These are phyloP conservation scores for Diplocarpon rosae DNA, from an alignment of 2,329 filamentous ascomycete species.

Conservation along the genomic window DNA sequence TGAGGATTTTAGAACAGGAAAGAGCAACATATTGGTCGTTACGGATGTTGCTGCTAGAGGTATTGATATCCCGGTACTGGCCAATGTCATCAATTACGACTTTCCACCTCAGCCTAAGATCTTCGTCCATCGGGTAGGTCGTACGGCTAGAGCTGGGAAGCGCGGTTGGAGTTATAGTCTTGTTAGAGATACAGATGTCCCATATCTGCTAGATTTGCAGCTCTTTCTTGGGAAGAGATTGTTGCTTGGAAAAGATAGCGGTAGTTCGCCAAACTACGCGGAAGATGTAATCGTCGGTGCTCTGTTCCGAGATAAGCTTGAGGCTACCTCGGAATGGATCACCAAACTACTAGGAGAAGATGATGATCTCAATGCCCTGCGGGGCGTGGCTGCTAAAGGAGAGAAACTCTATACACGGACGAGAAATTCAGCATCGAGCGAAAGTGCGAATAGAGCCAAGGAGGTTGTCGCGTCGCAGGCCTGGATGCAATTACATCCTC, in stretches of 20 bases:
- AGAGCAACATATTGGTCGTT: constrained; percentile 84
- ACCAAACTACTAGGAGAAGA: constrained; percentile 67
- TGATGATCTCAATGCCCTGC: constrained; percentile 60
- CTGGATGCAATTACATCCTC: constrained; percentile 65
- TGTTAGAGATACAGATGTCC: constrained; percentile 75
- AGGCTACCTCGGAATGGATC: constrained; percentile 70
- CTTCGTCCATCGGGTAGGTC: constrained; percentile 90
- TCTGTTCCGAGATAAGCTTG: constrained; percentile 61
- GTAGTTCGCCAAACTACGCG: constrained; percentile 56
- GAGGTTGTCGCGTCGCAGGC: constrained; percentile 58
- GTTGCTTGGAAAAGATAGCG: constrained; percentile 57
- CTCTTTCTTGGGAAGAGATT: constrained; percentile 83
- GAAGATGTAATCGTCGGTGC: constrained; percentile 76
- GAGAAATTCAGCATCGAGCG: constrained; percentile 75
- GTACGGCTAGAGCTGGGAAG: constrained; percentile 87
- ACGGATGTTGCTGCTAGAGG: constrained; percentile 94
- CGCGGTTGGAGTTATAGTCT: constrained; percentile 94
- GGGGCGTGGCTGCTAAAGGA: constrained; percentile 69
- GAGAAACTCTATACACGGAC: constrained; percentile 89
- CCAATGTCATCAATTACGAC: constrained; percentile 98
- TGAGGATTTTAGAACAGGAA: constrained; percentile 74
- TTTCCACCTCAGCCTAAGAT: constrained; percentile 96
- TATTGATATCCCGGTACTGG: constrained; percentile 93
- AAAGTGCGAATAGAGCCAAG: constrained; percentile 82
- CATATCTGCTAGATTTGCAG: constrained; percentile 88